Base-by-base conservation (phyloP, 345 rosid species). In the Eutrema yunnanense region DNA sequence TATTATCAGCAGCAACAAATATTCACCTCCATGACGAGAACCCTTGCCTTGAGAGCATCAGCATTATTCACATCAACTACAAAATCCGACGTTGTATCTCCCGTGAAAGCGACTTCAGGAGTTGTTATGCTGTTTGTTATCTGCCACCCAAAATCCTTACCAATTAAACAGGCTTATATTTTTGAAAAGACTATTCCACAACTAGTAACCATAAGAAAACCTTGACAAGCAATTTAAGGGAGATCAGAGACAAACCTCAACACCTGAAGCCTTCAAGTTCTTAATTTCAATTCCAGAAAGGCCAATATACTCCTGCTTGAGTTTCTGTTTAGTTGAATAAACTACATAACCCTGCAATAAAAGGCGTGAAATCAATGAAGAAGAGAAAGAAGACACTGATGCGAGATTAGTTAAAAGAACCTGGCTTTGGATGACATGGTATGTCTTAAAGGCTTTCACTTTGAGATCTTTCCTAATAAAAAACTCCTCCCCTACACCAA, bases 81-180 rank as follows among this genome's bases (percentile, higher is more conserved):
- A 73, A 92, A 92, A 80, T 95, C 94, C 5, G 90, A 81, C 65
- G 55, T 90, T 13, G 99, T 92, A 72, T 95, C 99, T 77, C 99
- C 98, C 0, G 98, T 95, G 81, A 95, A 95, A 57, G 99, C 96
- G 53, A 95, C 85, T 86, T 92, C 96, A 34, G 96, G 94, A 48
- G 79, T 62, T 49, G 85, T 84, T 26, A 72, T 63, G 42, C 87
- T 87, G 73, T 81, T 19, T 38, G 98, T 92, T 58, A 95, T 90
- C 99, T 95, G 90, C 57, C 67, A 77, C 16, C 80, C 49, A 65
- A 54, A 75, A 79, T 46, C 47, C 40, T 22, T 59, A 67, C 37
- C 30, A 57, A 3, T 36, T 32, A 77, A 58, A 44, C 32, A 72
- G 2, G 44, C 68, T 57, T 70, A 40, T 34, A 56, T n/a, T 1